phyloP scores from a whole-genome alignment of 2,329 filamentous ascomycete species.

The Myrmaecium sp. region DNA sequence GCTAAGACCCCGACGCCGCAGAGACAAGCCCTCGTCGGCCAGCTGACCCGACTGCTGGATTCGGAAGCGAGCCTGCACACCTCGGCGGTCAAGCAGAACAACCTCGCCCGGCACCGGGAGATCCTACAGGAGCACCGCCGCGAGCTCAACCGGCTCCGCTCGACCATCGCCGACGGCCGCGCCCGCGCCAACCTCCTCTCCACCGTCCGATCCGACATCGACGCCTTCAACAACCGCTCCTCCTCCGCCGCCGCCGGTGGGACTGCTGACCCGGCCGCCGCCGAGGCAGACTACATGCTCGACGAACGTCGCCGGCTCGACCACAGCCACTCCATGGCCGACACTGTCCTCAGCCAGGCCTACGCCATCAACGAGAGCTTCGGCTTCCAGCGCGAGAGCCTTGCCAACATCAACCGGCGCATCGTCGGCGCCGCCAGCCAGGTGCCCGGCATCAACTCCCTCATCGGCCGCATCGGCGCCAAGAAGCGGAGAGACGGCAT shows the following conservation, averaged over 20 bases:
- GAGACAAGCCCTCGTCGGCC: constrained; percentile 66
- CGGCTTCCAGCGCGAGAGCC: constrained; percentile 65
- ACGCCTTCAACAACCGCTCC: constrained; percentile 75
- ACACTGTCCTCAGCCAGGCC: constrained; percentile 82
- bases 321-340: constrained; percentile 74
- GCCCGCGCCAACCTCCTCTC: constrained; percentile 79
- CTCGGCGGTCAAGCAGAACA: constrained; percentile 93
- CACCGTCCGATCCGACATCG: constrained; percentile 82
- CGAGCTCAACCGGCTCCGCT: constrained; percentile 60
- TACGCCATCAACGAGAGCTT: constrained; percentile 96
- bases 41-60: constrained; percentile 79
- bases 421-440: constrained; percentile 82
- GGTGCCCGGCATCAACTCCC: constrained; percentile 78
- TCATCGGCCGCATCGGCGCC: constrained; percentile 83
- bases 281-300: constrained; percentile 94
- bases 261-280: constrained; percentile 62
- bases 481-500: constrained; percentile 92
- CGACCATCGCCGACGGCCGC: constrained; percentile 58
- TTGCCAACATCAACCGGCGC: constrained; percentile 75
- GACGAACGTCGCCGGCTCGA: constrained; percentile 75
- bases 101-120: constrained; percentile 79
- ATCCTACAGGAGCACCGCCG: constrained; percentile 74
- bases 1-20: constrained; percentile 24
- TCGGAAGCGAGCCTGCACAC: constrained; percentile 75
- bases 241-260: too few relatives aligned